Evolutionary conservation across 2,329 filamentous ascomycete genomes (phyloP), one percentile per base, ranked within the genome.

Genomic region (Colletotrichum spinosum): DNA sequence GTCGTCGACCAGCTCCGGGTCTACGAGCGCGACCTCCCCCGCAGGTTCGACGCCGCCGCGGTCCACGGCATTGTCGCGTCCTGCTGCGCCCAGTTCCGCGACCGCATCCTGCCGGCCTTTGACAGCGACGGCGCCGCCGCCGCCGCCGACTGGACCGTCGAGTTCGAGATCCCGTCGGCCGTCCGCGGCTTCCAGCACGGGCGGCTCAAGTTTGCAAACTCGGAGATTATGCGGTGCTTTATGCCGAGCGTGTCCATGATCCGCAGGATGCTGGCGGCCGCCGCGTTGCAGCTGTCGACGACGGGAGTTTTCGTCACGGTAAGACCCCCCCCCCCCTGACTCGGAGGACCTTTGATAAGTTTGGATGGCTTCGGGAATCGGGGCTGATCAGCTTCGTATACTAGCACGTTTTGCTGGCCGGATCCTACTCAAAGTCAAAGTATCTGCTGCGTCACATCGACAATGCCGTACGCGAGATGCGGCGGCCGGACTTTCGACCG

Each of bases 161-260:
- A 50, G 17, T 58, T 51, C 6, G 55, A 58, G 45, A 58, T 58
- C 8, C 45, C 55, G 1, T 55, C 55, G 2, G 37, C 15, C 17
- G n/a, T 46, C 4, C 45, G 45, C 8, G 45, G 55, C 4, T 37
- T 58, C 11, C 55, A 42, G 35, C 44, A 58, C 12, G 55, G 55
- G 35, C 17, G 55, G 8, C 55, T 50, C 8, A 58, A 41, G 45
- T 58, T 58, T 13, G 25, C 45, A 12, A 58, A 50, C 46, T 25
- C 45, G 8, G 45, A 58, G 13, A 8, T 58, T 3, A n/a, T 34
- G 55, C 45, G 15, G 15, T 58, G 55, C 37, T 50, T 50, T 13
- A 42, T 35, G 44, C 37, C 17, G 37, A 58, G 55, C 45, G 55
- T 58, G 6, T 10, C 41, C 2, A 48, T 55, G 42, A 48, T 55